phyloP scores from a whole-genome alignment of 2,329 filamentous ascomycete genomes.

The Trichophyton verrucosum region DNA sequence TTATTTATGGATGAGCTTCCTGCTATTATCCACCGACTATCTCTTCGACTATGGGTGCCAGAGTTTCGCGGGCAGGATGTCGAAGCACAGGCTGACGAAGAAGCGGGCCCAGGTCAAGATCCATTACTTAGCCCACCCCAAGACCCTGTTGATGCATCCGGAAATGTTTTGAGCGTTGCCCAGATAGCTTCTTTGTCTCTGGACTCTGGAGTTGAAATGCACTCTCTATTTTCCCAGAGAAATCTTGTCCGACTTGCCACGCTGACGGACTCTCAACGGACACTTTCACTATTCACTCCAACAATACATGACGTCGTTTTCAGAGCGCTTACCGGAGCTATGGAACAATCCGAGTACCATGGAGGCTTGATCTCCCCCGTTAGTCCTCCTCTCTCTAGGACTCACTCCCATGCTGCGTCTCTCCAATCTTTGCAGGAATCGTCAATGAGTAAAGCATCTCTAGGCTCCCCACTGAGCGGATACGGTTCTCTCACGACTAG shows the following conservation, averaged over 20 bases:
- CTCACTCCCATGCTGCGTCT: constrained; percentile 48
- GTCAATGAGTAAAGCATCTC: constrained; percentile 46
- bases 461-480: constrained; percentile 26
- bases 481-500: constrained; percentile 29
- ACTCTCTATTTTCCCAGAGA: constrained; percentile 90
- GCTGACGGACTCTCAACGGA: constrained; percentile 77
- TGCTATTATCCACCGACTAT: constrained; percentile 88
- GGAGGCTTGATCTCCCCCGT: constrained; percentile 28
- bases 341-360: constrained; percentile 53
- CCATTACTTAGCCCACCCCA: constrained; percentile 70
- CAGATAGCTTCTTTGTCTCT: constrained; percentile 66
- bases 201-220: constrained; percentile 66
- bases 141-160: constrained; percentile 69
- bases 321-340: constrained; percentile 74
- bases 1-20: constrained; percentile 97
- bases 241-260: constrained; percentile 74
- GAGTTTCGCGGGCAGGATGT: constrained; percentile 57
- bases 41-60: constrained; percentile 76
- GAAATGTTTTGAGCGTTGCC: constrained; percentile 61
- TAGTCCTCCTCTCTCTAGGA: constrained; percentile 46
- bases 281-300: constrained; percentile 80
- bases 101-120: constrained; percentile 55
- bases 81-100: constrained; percentile 25
- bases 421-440: constrained; percentile 64
- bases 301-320: constrained; percentile 84